A percentile compares a stretch with the other conserved stretches of the same genome.
phyloP scores from a whole-genome alignment of 495 filamentous ascomycete species.

The Aspergillus nidulans region DNA sequence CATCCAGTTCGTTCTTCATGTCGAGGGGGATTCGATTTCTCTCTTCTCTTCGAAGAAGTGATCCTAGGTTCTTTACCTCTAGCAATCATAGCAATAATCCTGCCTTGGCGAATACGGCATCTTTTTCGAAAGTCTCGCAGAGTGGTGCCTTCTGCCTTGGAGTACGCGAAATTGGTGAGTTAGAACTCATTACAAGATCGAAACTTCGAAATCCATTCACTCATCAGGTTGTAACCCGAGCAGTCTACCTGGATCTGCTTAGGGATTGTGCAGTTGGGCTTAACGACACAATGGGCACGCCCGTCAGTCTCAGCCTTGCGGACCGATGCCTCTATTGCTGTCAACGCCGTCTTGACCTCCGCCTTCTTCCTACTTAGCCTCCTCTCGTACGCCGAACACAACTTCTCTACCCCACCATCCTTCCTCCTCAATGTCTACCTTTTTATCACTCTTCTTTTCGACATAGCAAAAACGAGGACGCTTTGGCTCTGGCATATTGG shows the following conservation, averaged over 20 bases:
- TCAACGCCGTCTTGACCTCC: conserved; percentile 41
- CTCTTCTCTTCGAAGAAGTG: conserved; percentile 54
- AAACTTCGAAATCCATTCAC: neutral
- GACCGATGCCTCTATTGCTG: conserved; percentile 44
- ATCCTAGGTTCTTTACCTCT: conserved; percentile 50
- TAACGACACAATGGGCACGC: conserved; percentile 46
- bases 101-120: conserved; percentile 42
- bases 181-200: neutral
- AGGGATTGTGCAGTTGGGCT: conserved; percentile 39
- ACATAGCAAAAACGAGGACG: conserved; percentile 51
- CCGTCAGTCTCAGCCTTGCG: conserved; percentile 23
- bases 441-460: conserved; percentile 55
- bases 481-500: conserved; percentile 49
- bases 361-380: conserved; percentile 35
- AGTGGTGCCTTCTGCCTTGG: conserved; percentile 35
- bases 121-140: conserved; percentile 43
- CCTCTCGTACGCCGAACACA: conserved; percentile 56
- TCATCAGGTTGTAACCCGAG: neutral
- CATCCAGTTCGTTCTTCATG: conserved; percentile 39
- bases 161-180: conserved; percentile 45
- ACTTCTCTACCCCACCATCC: conserved; percentile 52
- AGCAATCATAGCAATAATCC: conserved; percentile 42
- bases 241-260: conserved; percentile 41
- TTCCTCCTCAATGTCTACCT: conserved; percentile 58
- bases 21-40: conserved; percentile 57